These are phyloP conservation scores for Neltuma alba DNA, from an alignment of 306 rosid genomes.

Conservation along the genomic window DNA sequence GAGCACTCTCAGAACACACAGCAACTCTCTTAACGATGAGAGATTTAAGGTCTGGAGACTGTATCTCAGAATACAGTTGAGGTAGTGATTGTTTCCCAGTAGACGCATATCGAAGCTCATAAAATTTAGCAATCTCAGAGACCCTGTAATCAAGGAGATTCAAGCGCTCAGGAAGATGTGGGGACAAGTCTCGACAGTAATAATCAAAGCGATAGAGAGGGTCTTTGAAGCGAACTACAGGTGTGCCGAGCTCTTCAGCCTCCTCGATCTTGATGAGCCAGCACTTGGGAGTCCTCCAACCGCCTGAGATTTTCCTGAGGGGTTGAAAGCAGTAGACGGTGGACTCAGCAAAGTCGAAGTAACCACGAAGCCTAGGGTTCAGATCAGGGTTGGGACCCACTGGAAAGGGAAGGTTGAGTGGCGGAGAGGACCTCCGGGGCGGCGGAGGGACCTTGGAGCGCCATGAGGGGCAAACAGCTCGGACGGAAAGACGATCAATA, in stretches of 20 bases:
- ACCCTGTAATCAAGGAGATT: background rate
- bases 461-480: background rate
- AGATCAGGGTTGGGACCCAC: background rate
- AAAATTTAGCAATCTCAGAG: background rate
- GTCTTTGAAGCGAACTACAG: background rate
- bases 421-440: background rate
- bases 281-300: background rate
- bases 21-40: background rate
- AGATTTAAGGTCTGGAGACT: background rate
- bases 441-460: background rate
- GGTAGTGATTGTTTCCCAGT: background rate
- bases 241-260: background rate
- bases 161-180: background rate
- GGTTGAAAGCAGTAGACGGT: slow-evolving; percentile 9
- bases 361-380: background rate
- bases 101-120: background rate
- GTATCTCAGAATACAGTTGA: background rate
- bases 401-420: background rate
- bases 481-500: background rate
- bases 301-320: background rate
- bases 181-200: background rate
- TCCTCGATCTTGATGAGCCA: slow-evolving; percentile 11
- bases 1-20: background rate
- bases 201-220: background rate
- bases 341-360: background rate